phyloP scores from a whole-genome alignment of 208 protist genomes.

The Herpetomonas tarakana region DNA sequence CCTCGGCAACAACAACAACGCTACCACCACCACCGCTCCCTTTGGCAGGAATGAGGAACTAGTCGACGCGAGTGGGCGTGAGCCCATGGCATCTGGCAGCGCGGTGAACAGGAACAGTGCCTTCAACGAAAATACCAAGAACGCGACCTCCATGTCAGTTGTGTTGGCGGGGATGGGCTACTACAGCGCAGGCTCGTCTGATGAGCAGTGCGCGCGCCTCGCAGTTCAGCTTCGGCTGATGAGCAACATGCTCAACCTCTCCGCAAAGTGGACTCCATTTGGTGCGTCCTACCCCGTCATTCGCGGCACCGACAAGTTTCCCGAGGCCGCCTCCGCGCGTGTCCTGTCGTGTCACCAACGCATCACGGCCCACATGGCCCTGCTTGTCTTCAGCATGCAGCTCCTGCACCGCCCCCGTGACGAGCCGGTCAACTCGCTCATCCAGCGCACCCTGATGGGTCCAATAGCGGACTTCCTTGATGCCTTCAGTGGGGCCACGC shows the following conservation, averaged over 20 bases:
- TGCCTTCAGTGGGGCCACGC: slow-evolving; percentile 19
- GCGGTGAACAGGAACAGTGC: no score
- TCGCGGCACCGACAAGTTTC: slow-evolving; percentile 20
- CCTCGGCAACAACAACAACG: background rate
- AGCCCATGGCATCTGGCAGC: no score
- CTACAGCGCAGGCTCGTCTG: no score
- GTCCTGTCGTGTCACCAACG: slow-evolving; percentile 21
- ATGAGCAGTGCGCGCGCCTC: slow-evolving; percentile 36
- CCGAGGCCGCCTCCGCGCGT: slow-evolving; percentile 7
- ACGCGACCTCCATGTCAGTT: no score
- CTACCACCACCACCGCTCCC: no score
- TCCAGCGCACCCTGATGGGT: slow-evolving; percentile 12
- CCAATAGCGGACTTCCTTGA: slow-evolving; percentile 23
- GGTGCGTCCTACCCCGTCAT: slow-evolving; percentile 18
- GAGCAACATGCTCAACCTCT: slow-evolving; percentile 16
- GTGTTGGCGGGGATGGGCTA: no score
- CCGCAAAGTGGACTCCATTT: slow-evolving; percentile 35
- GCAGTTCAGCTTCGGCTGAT: slow-evolving; percentile 19
- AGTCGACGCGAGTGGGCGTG: no score
- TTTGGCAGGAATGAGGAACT: no score
- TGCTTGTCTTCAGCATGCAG: slow-evolving; percentile 34
- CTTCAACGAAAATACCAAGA: no score
- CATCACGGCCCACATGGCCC: slow-evolving; percentile 16
- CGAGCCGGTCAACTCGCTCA: background rate
- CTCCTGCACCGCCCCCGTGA: slow-evolving; percentile 28